Evolutionary conservation across 192 early-diverging fungal species (phyloP).

Genomic region (Geosiphon pyriformis): DNA sequence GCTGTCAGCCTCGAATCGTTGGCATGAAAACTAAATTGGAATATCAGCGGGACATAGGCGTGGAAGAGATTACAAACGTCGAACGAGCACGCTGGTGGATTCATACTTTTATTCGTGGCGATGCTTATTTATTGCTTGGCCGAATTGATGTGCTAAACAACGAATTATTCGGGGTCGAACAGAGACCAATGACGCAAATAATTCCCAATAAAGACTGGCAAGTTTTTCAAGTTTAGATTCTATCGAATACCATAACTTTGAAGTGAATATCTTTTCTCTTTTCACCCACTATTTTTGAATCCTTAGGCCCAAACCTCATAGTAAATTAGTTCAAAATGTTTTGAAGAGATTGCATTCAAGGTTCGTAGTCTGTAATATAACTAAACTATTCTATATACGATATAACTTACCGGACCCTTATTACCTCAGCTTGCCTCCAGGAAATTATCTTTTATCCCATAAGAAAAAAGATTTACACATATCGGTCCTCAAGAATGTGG

Average conservation of each 20-base stretch:
- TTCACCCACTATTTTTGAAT: neutral
- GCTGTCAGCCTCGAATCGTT: constrained; percentile 18
- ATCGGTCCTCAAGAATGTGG: constrained; percentile 12
- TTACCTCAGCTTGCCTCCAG: constrained; percentile 4
- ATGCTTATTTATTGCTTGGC: constrained; percentile 30
- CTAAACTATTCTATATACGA: neutral
- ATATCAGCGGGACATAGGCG: constrained; percentile 26
- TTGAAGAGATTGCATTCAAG: constrained; percentile 25
- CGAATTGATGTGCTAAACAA: constrained; percentile 30
- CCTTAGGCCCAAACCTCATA: constrained; percentile 24
- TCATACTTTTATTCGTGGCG: constrained; percentile 27
- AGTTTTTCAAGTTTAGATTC: neutral
- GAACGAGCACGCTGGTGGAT: constrained; percentile 34
- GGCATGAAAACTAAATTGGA: constrained; percentile 33
- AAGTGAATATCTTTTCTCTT: neutral
- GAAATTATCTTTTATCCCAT: constrained; percentile 27
- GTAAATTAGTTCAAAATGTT: constrained; percentile 28
- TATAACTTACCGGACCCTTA: constrained; percentile 5
- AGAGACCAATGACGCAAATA: constrained; percentile 29
- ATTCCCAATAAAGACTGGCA: constrained; percentile 29
- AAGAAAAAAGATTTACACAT: constrained; percentile 13
- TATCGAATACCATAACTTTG: neutral
- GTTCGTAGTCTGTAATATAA: constrained; percentile 2
- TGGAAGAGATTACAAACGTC: constrained; percentile 24
- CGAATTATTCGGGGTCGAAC: constrained; percentile 23